phyloP scores from a whole-genome alignment of 2,329 filamentous ascomycete genomes.

The Penicillium crustosum region DNA sequence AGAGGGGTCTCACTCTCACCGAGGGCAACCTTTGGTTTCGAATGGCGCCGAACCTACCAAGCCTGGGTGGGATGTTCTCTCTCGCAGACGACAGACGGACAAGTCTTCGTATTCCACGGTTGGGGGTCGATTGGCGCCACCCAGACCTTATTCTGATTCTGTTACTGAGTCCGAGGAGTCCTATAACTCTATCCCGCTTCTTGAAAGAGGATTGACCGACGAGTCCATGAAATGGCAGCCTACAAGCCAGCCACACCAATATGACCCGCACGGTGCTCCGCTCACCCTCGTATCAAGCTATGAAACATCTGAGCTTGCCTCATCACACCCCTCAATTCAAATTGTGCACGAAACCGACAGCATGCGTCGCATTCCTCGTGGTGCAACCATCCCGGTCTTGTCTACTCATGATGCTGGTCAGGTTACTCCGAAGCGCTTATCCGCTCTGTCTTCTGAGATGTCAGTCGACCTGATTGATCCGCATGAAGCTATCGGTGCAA shows the following conservation, averaged over 20 bases:
- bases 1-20: not conserved
- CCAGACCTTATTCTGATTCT: constrained; percentile 43
- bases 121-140: constrained; percentile 30
- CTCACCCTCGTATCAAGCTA: constrained; percentile 31
- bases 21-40: not conserved
- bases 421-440: constrained; percentile 53
- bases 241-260: constrained; percentile 17
- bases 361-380: constrained; percentile 49
- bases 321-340: constrained; percentile 52
- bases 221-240: constrained; percentile 52
- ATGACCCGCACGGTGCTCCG: constrained; percentile 24
- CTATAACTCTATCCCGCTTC: constrained; percentile 72
- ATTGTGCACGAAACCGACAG: constrained; percentile 54
- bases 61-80: constrained; percentile 18
- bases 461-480: constrained; percentile 53
- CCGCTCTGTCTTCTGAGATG: constrained; percentile 53
- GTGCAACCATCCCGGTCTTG: constrained; percentile 42
- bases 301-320: constrained; percentile 34
- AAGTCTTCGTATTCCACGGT: constrained; percentile 29
- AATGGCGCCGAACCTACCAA: constrained; percentile 8
- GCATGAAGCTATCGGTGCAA: constrained; percentile 35
- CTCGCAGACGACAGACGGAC: constrained; percentile 28
- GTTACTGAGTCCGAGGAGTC: constrained; percentile 67
- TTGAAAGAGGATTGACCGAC: constrained; percentile 62
- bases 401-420: constrained; percentile 27